These are phyloP conservation scores for Andrographis paniculata DNA, from an alignment of 305 asterid species.

Conservation along the genomic window DNA sequence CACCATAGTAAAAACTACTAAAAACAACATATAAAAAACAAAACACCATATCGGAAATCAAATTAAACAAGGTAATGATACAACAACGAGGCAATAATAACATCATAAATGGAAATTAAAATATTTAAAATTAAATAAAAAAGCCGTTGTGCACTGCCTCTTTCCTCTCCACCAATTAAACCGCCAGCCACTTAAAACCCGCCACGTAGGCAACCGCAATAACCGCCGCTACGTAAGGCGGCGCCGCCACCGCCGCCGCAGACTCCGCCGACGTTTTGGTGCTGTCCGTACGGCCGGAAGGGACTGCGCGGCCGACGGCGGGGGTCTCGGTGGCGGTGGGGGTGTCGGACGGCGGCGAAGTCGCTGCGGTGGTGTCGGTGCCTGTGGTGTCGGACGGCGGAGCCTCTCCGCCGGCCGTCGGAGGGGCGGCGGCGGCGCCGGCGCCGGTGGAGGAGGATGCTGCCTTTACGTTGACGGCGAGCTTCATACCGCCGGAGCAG, in stretches of 20 bases:
- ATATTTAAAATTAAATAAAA: background rate
- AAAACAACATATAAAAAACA: no score
- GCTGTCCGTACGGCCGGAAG: constrained; percentile 15
- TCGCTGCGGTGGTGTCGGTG: constrained; percentile 18
- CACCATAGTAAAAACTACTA: no score
- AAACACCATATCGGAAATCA: no score
- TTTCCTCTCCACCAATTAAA: constrained; percentile 40
- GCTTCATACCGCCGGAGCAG: constrained; percentile 82
- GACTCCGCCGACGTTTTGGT: constrained; percentile 24
- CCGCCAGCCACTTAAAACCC: constrained; percentile 12
- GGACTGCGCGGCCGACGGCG: constrained; percentile 17
- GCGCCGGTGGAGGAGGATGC: constrained; percentile 12
- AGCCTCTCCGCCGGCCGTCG: constrained; percentile 26
- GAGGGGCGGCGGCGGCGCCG: no score
- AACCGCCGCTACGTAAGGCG: constrained; percentile 21
- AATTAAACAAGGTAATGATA: no score
- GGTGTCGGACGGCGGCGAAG: constrained; percentile 9
- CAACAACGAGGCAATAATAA: no score
- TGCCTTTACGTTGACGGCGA: constrained; percentile 36
- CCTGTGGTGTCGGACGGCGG: constrained; percentile 18
- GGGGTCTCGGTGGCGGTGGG: constrained; percentile 15
- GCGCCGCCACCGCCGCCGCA: constrained; percentile 21
- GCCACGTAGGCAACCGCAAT: constrained; percentile 12
- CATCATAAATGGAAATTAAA: background rate
- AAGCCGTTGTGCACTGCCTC: constrained; percentile 60